Evolutionary conservation across 805 yeast species (phyloP).

Genomic region (Myxozyma neotropica): DNA sequence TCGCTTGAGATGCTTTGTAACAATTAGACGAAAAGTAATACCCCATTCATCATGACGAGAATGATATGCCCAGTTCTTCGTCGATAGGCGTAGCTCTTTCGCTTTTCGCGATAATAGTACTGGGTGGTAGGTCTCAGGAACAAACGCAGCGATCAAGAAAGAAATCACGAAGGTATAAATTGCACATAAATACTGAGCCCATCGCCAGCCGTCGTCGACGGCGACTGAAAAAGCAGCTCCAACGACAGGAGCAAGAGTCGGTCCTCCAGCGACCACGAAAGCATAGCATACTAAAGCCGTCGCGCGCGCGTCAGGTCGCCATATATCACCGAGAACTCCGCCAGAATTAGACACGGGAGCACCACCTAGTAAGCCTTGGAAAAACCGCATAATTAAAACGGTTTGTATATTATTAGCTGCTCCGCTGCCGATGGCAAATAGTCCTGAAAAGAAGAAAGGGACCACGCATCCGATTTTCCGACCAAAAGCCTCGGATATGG

Average conservation of each 20-base stretch:
- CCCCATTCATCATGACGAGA: conserved; percentile 91
- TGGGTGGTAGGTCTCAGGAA: conserved; percentile 53
- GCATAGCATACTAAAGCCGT: conserved; percentile 54
- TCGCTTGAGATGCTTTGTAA: conserved; percentile 71
- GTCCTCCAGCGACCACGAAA: conserved; percentile 51
- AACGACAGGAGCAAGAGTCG: conserved; percentile 53
- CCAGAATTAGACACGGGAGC: conserved; percentile 85
- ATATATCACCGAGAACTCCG: conserved; percentile 72
- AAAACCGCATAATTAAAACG: conserved; percentile 69
- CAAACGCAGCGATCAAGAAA: conserved; percentile 46
- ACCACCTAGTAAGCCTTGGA: conserved; percentile 74
- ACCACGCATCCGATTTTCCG: conserved; percentile 62
- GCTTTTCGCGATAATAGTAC: conserved; percentile 50
- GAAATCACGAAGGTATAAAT: conserved; percentile 62
- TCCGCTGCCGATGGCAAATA: conserved; percentile 34
- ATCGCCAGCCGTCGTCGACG: conserved; percentile 57
- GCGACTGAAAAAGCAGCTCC: conserved; percentile 71
- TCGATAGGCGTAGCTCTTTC: conserved; percentile 59
- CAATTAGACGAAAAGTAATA: conserved; percentile 64
- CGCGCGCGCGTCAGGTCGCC: conserved; percentile 55
- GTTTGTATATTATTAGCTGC: conserved; percentile 56
- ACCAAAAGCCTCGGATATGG: conserved; percentile 73
- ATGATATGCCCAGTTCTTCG: conserved; percentile 83
- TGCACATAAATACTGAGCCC: conserved; percentile 82
- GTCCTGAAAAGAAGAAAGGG: conserved; percentile 43